Evolutionary conservation across 345 rosid species (phyloP).

Genomic region (Gossypium anomalum): DNA sequence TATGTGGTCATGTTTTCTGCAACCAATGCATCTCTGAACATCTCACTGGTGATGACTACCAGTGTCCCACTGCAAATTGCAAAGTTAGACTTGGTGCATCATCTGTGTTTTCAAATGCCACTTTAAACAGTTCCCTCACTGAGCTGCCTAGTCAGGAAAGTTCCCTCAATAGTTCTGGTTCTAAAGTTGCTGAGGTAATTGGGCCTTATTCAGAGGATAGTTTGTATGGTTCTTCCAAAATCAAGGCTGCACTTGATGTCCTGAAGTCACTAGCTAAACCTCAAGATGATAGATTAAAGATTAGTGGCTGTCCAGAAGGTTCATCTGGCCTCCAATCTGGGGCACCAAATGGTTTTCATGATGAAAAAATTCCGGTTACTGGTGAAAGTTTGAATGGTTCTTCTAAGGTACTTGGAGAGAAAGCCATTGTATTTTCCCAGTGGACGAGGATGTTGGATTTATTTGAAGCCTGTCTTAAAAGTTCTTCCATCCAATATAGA

Average conservation of each 20-base stretch:
- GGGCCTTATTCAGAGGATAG: slow-evolving; percentile 27
- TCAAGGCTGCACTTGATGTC: slow-evolving; percentile 82
- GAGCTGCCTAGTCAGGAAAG: slow-evolving; percentile 29
- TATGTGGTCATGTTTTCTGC: slow-evolving; percentile 92
- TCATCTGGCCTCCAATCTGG: slow-evolving; percentile 18
- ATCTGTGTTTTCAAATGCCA: slow-evolving; percentile 53
- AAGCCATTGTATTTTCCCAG: slow-evolving; percentile 92
- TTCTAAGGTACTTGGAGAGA: slow-evolving; percentile 49
- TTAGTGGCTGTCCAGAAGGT: slow-evolving; percentile 22
- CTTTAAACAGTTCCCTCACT: slow-evolving; percentile 36
- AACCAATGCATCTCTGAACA: slow-evolving; percentile 79
- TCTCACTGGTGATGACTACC: slow-evolving; percentile 67
- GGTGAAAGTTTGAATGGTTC: slow-evolving; percentile 27
- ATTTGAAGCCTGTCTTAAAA: slow-evolving; percentile 71
- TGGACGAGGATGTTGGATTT: slow-evolving; percentile 96
- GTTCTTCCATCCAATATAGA: slow-evolving; percentile 70
- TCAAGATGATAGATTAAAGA: slow-evolving; percentile 23
- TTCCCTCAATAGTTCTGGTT: slow-evolving; percentile 28
- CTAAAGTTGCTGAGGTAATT: slow-evolving; percentile 30
- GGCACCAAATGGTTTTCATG: slow-evolving; percentile 19
- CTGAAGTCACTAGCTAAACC: slow-evolving; percentile 55
- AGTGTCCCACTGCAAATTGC: slow-evolving; percentile 65
- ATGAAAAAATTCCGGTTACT: slow-evolving; percentile 14
- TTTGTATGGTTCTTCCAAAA: slow-evolving; percentile 68
- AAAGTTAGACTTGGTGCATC: slow-evolving; percentile 48